Evolutionary conservation across 2,329 filamentous ascomycete species (phyloP).

Genomic region (Fusarium sterilihyphosum): DNA sequence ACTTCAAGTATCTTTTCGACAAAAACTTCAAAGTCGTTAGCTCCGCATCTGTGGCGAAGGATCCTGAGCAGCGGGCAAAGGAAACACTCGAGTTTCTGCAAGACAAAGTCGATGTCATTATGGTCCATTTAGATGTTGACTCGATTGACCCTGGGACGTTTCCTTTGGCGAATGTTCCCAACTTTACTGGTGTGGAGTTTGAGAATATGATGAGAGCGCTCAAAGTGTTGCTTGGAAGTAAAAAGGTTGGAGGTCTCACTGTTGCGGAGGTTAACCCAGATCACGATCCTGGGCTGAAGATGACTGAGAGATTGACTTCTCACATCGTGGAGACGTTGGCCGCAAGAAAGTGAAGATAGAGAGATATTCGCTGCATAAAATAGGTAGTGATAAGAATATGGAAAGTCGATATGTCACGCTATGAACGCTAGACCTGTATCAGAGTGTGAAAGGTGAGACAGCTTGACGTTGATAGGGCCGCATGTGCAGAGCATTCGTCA

Average conservation of each 20-base stretch:
- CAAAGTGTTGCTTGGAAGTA: slow-evolving; percentile 1
- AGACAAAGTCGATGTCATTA: slow-evolving; percentile 25
- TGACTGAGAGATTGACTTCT: slow-evolving; percentile 20
- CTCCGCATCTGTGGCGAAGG: slow-evolving; percentile 16
- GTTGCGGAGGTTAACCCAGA: slow-evolving; percentile 38
- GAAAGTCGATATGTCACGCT: not conserved
- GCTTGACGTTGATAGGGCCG: not conserved
- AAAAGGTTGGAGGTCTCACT: slow-evolving; percentile 20
- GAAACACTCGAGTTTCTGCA: slow-evolving; percentile 27
- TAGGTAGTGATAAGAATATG: not conserved
- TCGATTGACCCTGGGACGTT: slow-evolving; percentile 33
- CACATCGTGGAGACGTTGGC: slow-evolving; percentile 11
- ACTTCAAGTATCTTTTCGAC: slow-evolving; percentile 37
- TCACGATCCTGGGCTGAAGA: slow-evolving; percentile 27
- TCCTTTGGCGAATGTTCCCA: slow-evolving; percentile 32
- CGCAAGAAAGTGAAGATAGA: not conserved
- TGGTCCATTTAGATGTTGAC: slow-evolving; percentile 38
- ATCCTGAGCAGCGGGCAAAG: slow-evolving; percentile 17
- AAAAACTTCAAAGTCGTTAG: slow-evolving; percentile 34
- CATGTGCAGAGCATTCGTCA: not conserved
- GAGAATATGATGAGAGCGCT: slow-evolving; percentile 34
- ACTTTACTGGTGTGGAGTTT: slow-evolving; percentile 35
- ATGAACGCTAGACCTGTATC: not conserved
- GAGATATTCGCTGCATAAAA: not conserved
- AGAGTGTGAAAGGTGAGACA: not conserved